phyloP scores from a whole-genome alignment of 148 eudicot species.

The Simmondsia chinensis region DNA sequence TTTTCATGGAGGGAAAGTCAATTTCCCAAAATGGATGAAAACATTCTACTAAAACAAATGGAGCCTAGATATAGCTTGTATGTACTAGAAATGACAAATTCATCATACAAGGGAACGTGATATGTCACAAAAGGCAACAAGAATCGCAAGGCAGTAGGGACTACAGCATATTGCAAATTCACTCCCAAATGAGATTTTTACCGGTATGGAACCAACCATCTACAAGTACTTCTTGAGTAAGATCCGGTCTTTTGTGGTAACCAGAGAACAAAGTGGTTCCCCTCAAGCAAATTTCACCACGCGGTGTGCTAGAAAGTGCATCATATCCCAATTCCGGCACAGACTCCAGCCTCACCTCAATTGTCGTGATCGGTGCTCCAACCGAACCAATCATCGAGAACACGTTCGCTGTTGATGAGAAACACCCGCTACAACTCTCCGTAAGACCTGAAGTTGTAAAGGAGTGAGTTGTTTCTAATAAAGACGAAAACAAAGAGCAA shows the following conservation, averaged over 20 bases:
- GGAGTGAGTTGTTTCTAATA: not conserved
- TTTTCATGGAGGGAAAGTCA: too few species aligned
- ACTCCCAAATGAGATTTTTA: constrained; percentile 16
- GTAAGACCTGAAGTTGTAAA: constrained; percentile 64
- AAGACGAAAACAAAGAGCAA: not conserved
- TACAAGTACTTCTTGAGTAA: constrained; percentile 48
- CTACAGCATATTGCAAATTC: too few species aligned
- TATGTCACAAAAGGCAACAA: too few species aligned
- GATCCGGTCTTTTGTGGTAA: constrained; percentile 74
- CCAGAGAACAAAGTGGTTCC: constrained; percentile 93
- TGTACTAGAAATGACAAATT: too few species aligned
- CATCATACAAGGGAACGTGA: too few species aligned
- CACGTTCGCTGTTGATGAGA: constrained; percentile 71
- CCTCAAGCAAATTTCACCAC: constrained; percentile 91
- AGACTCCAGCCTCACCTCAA: constrained; percentile 90
- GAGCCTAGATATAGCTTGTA: too few species aligned
- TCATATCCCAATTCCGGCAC: constrained; percentile 94
- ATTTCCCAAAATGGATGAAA: too few species aligned
- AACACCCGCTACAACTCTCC: constrained; percentile 85
- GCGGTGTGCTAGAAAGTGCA: constrained; percentile 63
- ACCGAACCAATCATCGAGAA: constrained; percentile 78
- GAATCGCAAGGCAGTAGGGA: too few species aligned
- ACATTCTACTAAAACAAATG: too few species aligned
- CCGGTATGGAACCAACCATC: constrained; percentile 99
- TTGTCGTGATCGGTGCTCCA: constrained; percentile 77